Evolutionary conservation across 345 rosid species (phyloP).

Genomic region (Eucalyptus albens): DNA sequence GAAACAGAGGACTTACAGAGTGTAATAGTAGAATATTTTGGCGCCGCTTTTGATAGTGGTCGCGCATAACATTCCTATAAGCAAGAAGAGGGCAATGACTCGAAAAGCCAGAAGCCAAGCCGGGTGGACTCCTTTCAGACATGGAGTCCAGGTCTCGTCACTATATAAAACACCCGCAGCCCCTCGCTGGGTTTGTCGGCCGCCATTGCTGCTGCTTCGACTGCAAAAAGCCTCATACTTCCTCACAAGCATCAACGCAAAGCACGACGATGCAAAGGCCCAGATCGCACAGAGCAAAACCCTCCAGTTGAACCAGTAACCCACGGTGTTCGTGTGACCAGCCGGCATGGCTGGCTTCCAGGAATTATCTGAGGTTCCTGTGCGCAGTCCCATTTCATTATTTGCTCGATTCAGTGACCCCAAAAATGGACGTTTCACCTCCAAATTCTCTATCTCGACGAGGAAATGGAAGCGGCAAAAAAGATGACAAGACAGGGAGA

Average conservation of each 20-base stretch:
- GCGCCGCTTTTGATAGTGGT: constrained; percentile 44
- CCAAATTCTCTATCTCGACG: background rate
- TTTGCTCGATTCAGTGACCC: background rate
- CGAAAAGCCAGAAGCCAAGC: constrained; percentile 88
- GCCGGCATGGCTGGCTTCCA: constrained; percentile 56
- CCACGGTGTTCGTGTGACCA: constrained; percentile 38
- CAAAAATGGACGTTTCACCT: background rate
- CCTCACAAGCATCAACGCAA: constrained; percentile 48
- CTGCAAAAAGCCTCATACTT: constrained; percentile 32
- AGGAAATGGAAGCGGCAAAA: background rate
- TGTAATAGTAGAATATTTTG: constrained; percentile 76
- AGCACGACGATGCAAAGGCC: constrained; percentile 17
- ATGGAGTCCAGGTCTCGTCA: constrained; percentile 85
- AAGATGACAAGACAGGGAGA: background rate
- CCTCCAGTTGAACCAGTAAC: constrained; percentile 93
- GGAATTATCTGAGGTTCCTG: constrained; percentile 24
- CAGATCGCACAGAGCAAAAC: constrained; percentile 57
- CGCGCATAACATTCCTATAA: constrained; percentile 37
- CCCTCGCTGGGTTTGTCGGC: constrained; percentile 17
- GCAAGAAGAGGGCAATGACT: constrained; percentile 48
- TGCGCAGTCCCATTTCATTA: constrained; percentile 20
- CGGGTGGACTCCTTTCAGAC: constrained; percentile 73
- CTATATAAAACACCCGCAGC: constrained; percentile 35
- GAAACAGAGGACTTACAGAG: constrained; percentile 49
- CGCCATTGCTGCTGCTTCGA: background rate